phyloP scores from a whole-genome alignment of 2,329 filamentous ascomycete species.

The Diaporthe sp. region DNA sequence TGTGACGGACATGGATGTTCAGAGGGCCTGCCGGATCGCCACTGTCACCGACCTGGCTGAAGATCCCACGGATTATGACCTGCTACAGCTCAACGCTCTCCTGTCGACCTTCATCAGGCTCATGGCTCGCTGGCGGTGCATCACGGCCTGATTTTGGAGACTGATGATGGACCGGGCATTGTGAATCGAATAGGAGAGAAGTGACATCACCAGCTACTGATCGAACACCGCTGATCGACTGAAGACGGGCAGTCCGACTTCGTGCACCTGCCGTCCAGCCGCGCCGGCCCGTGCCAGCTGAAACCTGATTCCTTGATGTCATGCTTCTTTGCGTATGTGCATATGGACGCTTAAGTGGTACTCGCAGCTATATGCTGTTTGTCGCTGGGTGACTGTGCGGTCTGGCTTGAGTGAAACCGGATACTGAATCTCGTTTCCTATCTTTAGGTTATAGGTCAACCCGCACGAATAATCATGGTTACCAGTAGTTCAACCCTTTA shows the following conservation, averaged over 20 bases:
- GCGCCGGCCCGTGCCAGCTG: background rate
- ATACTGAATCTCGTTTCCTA: background rate
- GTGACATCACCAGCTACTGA: background rate
- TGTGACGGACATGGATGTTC: background rate
- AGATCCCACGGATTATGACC: background rate
- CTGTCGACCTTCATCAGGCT: constrained; percentile 12
- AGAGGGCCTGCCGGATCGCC: background rate
- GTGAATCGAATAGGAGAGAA: background rate
- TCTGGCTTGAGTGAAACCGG: background rate
- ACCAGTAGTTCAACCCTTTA: background rate
- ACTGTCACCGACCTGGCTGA: background rate
- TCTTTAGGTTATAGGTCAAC: background rate
- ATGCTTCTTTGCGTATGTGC: background rate
- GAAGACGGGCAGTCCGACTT: background rate
- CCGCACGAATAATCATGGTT: background rate
- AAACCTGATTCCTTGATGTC: background rate
- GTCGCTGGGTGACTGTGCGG: background rate
- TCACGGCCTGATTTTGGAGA: no score
- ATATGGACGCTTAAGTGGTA: background rate
- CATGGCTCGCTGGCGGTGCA: background rate
- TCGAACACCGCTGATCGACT: background rate
- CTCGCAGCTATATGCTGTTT: background rate
- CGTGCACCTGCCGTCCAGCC: background rate
- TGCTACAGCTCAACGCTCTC: background rate
- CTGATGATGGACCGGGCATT: no score